Evolutionary conservation across 352 stramenopile species (phyloP), one percentile per base, ranked within the genome.

Genomic region (Phytophthora pini): DNA sequence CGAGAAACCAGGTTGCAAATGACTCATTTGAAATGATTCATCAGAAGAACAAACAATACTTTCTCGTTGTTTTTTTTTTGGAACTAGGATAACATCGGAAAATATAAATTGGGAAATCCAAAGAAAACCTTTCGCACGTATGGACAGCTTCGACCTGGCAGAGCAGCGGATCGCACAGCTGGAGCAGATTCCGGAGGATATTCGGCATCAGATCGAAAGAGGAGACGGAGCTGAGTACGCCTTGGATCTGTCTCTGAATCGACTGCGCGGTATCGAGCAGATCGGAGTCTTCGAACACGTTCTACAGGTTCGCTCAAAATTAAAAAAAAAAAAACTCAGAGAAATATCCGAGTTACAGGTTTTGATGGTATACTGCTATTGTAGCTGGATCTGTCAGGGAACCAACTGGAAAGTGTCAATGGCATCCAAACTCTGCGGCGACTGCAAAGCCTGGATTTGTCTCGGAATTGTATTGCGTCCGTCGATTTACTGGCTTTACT

Each of bases 321-420:
- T n/a, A 29, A 27, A 29, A 9, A 43, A 9, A 43, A 43, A 13
- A 8, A 34, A 34, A 34, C 7, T 11, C 7, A 34, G 6, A 34
- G n/a, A 32, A 43, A 13, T 27, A 22, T 29, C 17, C 2, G 24
- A 26, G 24, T 26, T 26, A 26, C 24, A 26, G 24, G 24, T 26
- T 4, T 26, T 26, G 24, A 26, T 26, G 24, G 24, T 26, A 26
- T 43, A 17, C 4, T 41, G 6, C 6, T 32, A 41, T 29, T 40
- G 20, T 7, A 91, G 80, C 49, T 92, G 46, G 80, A 90, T 62
- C 53, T 92, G 2, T 92, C 80, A 22, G 67, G 70, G 4, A 92
- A 90, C 45, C 74, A 85, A 48, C 55, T 92, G 24, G 59, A 76
- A 58, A 72, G 49, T 15, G 59, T 92, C 0, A 74, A 85, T 22